Percentiles rank a stretch among this genome's conserved stretches.
Conservation (phyloP, 1,139 yeast genomes). For the Blastobotrys malaysiensis region DNA sequence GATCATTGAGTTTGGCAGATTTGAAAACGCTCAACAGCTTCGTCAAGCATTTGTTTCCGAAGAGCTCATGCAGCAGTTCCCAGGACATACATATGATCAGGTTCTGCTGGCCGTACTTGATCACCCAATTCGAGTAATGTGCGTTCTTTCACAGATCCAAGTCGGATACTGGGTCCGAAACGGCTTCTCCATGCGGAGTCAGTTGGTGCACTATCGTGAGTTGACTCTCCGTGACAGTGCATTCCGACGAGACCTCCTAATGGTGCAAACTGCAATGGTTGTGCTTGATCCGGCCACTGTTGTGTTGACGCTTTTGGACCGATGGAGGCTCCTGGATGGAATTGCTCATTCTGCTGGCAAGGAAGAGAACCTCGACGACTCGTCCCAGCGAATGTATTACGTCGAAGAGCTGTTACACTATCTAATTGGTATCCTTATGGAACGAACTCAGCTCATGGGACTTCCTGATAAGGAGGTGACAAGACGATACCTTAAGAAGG, state of each 20-base stretch:
- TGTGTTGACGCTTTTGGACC: conserved; percentile 42
- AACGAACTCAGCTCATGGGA: conserved; percentile 55
- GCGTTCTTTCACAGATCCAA: conserved; percentile 66
- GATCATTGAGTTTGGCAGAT: conserved; percentile 51
- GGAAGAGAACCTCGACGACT: conserved; percentile 24
- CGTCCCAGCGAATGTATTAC: conserved; percentile 46
- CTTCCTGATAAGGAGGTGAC: conserved; percentile 47
- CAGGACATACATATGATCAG: conserved; percentile 12
- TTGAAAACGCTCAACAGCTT: conserved; percentile 32
- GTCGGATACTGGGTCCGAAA: conserved; percentile 90
- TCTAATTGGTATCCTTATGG: conserved; percentile 64
- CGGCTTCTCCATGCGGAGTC: conserved; percentile 71
- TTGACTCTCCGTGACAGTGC: conserved; percentile 84
- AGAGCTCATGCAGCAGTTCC: conserved; percentile 1
- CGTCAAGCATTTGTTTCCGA: conserved; percentile 22
- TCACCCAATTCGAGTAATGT: conserved; percentile 71
- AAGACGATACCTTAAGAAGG: conserved; percentile 52
- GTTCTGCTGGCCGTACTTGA: conserved; percentile 47
- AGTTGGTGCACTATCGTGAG: conserved; percentile 71
- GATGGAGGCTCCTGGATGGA: conserved; percentile 7
- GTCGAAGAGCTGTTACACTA: conserved; percentile 75
- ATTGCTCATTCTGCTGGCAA: conserved; percentile 4
- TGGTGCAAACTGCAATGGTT: conserved; percentile 63
- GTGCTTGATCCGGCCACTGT: conserved; percentile 53
- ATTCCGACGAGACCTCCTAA: conserved; percentile 65